phyloP scores from a whole-genome alignment of 257 asterid genomes.

The Leptodermis oblonga region DNA sequence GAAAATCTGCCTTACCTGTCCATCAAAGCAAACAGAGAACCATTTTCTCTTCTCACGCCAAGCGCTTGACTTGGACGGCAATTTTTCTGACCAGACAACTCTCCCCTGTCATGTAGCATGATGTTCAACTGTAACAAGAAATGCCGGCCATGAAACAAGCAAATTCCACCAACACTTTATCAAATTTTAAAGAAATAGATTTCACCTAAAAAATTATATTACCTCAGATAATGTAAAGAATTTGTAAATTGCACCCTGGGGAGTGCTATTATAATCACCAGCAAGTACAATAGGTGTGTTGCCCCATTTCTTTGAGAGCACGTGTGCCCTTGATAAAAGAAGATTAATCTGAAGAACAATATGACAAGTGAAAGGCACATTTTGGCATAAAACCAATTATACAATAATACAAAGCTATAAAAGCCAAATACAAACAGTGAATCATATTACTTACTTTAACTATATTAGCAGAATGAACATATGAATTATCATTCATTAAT shows the following conservation, averaged over 20 bases:
- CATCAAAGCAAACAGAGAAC: slow-evolving; percentile 30
- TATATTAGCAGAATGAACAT: not conserved
- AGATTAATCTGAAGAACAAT: slow-evolving; percentile 25
- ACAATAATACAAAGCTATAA: not conserved
- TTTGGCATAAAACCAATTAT: not conserved
- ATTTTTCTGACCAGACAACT: slow-evolving; percentile 39
- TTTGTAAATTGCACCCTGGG: slow-evolving; percentile 39
- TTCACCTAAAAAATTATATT: not conserved
- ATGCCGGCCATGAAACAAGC: not conserved
- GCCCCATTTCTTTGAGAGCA: slow-evolving; percentile 36
- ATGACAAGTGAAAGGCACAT: not conserved
- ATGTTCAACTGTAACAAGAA: slow-evolving; percentile 29
- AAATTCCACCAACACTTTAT: not conserved
- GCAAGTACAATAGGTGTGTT: slow-evolving; percentile 35
- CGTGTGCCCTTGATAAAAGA: slow-evolving; percentile 31
- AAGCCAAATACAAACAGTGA: not conserved
- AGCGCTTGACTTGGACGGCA: slow-evolving; percentile 30
- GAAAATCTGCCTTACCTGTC: slow-evolving; percentile 25
- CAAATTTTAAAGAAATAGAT: not conserved
- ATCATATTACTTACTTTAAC: not conserved
- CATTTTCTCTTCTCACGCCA: slow-evolving; percentile 32
- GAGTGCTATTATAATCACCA: slow-evolving; percentile 41
- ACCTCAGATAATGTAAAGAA: slow-evolving; percentile 34
- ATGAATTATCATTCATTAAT: not conserved
- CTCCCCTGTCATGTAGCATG: slow-evolving; percentile 35